Evolutionary conservation across 2,329 filamentous ascomycete species (phyloP).

Genomic region (Immersiporthe knoxdaviesiana): DNA sequence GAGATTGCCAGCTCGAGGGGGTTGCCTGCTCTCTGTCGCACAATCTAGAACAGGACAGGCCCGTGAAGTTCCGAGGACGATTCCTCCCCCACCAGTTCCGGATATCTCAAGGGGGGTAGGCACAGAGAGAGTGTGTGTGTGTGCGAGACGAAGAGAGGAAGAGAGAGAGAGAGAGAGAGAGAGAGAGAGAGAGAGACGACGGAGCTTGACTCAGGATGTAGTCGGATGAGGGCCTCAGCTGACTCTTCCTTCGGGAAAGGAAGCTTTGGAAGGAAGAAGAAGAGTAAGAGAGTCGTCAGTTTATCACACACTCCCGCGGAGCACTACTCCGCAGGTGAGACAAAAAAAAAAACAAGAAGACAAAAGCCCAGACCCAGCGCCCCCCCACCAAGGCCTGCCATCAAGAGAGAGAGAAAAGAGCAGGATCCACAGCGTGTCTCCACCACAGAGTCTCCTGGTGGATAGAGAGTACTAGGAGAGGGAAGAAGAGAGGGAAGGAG

Average conservation of each 20-base stretch:
- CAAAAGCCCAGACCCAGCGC: not conserved
- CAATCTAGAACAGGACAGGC: not conserved
- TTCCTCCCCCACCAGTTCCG: no score
- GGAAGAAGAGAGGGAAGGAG: no score
- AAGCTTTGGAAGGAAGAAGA: not conserved
- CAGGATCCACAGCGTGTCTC: not conserved
- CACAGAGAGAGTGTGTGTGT: no score
- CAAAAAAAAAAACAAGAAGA: not conserved
- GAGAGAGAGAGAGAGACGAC: not conserved
- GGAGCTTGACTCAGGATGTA: not conserved
- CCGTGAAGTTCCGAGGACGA: not conserved
- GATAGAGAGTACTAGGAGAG: not conserved
- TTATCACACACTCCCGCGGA: not conserved
- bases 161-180: no score
- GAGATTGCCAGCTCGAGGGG: not conserved
- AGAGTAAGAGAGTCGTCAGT: not conserved
- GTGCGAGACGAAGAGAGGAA: no score
- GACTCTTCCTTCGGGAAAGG: not conserved
- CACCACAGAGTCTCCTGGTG: not conserved
- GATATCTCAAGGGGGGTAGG: not conserved
- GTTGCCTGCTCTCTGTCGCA: not conserved
- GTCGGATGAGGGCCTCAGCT: not conserved
- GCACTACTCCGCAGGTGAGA: constrained; percentile 7
- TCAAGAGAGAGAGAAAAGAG: not conserved
- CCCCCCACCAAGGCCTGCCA: not conserved